Evolutionary conservation across 2,329 filamentous ascomycete species (phyloP).

Genomic region (Ophiocordyceps unilateralis): DNA sequence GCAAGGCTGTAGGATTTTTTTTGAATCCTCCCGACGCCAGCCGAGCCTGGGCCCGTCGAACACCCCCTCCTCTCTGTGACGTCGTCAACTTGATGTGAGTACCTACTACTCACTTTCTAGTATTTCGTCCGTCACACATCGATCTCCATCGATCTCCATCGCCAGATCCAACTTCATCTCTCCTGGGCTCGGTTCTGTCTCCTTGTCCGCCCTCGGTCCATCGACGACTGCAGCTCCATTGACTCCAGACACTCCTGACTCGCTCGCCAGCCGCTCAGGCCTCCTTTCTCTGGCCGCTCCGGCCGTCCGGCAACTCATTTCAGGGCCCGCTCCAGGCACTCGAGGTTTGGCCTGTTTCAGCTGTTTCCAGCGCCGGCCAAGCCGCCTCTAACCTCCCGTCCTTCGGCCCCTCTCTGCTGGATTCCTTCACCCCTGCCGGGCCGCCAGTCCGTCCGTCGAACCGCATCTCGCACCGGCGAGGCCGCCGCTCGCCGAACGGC

Average conservation of each 20-base stretch:
- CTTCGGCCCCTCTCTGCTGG: not conserved
- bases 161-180: not conserved
- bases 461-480: not conserved
- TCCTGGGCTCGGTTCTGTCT: not conserved
- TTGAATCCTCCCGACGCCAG: not conserved
- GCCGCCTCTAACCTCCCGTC: not conserved
- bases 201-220: not conserved
- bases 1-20: not conserved
- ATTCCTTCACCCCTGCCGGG: not conserved
- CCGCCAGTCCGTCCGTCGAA: not conserved
- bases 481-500: constrained; percentile 2
- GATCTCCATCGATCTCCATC: too few species aligned
- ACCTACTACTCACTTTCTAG: not conserved
- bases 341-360: not conserved
- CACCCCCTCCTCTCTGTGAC: not conserved
- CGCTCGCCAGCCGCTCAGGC: not conserved
- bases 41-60: not conserved
- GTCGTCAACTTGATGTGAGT: too few species aligned
- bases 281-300: not conserved
- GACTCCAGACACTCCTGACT: not conserved
- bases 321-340: not conserved
- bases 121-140: not conserved
- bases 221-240: not conserved
- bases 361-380: too few species aligned
- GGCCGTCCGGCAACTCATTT: too few species aligned